phyloP scores from a whole-genome alignment of 371 early-diverging fungal species.

The Paraphysoderma sedebokerense region DNA sequence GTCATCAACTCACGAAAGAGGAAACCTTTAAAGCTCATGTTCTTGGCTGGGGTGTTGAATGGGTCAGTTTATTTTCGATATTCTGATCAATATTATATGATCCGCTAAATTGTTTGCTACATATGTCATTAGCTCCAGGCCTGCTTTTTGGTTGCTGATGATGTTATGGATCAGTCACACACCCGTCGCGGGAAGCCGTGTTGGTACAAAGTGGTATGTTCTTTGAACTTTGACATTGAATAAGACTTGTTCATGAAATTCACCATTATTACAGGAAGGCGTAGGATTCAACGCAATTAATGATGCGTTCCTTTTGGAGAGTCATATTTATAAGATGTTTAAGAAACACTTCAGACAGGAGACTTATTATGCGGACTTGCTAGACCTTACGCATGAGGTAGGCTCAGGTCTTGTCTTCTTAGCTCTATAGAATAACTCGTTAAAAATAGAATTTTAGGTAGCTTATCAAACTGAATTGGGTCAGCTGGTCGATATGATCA shows the following conservation, averaged over 20 bases:
- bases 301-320: slow-evolving; percentile 83
- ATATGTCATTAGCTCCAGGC: slow-evolving; percentile 67
- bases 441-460: slow-evolving; percentile 15
- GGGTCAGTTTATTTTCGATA: slow-evolving; percentile 26
- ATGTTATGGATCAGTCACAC: slow-evolving; percentile 91
- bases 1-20: slow-evolving; percentile 39
- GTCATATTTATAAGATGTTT: slow-evolving; percentile 72
- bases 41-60: slow-evolving; percentile 90
- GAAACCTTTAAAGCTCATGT: slow-evolving; percentile 72
- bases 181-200: slow-evolving; percentile 92
- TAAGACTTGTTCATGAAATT: neutral
- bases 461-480: slow-evolving; percentile 94
- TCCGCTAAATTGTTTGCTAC: neutral
- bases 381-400: slow-evolving; percentile 86
- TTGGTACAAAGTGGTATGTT: slow-evolving; percentile 63
- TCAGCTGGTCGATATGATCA: slow-evolving; percentile 88
- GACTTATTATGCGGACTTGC: slow-evolving; percentile 63
- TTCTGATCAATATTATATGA: neutral
- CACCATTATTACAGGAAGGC: slow-evolving; percentile 18
- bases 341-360: slow-evolving; percentile 77
- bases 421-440: neutral
- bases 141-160: slow-evolving; percentile 92
- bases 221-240: neutral
- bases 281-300: slow-evolving; percentile 90
- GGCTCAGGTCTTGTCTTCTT: neutral